Conservation (phyloP, 2,329 filamentous ascomycete genomes). For the Penicillium sp. region DNA sequence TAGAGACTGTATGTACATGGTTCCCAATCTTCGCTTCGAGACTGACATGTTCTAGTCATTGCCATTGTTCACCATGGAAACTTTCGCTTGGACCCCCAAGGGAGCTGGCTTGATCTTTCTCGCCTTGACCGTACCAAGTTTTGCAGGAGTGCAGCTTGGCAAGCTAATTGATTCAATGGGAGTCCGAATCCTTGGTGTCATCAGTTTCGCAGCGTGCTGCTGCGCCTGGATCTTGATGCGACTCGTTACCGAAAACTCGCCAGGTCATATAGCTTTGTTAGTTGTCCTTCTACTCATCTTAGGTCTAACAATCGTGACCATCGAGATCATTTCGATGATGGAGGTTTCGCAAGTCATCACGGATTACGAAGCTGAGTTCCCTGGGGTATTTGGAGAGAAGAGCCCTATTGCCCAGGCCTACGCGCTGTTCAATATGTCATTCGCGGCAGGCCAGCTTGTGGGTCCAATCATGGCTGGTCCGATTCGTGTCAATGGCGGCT, state of each 20-base stretch:
- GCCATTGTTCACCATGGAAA: constrained; percentile 56
- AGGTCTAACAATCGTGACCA: constrained; percentile 58
- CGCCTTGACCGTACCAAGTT: constrained; percentile 27
- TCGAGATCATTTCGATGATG: constrained; percentile 66
- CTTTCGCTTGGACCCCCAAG: constrained; percentile 57
- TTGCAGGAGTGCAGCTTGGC: constrained; percentile 11
- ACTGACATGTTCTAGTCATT: constrained; percentile 40
- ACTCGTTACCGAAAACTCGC: constrained; percentile 57
- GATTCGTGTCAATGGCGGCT: constrained; percentile 25
- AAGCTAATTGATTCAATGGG: constrained; percentile 51
- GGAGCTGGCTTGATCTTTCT: constrained; percentile 61
- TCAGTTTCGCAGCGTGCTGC: constrained; percentile 53
- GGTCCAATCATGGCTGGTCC: constrained; percentile 58
- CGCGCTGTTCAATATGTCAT: constrained; percentile 62
- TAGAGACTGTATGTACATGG: constrained; percentile 45
- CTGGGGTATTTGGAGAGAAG: constrained; percentile 63
- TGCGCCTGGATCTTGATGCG: constrained; percentile 65
- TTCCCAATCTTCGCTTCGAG: neutral
- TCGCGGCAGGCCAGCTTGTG: constrained; percentile 57
- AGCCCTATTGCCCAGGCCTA: constrained; percentile 64
- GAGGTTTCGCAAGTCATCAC: constrained; percentile 59
- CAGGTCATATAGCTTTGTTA: constrained; percentile 63
- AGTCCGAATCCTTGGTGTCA: constrained; percentile 59
- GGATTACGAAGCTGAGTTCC: constrained; percentile 61
- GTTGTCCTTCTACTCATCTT: constrained; percentile 61